Conservation (phyloP, 2,329 filamentous ascomycete genomes). For the Nannizzia gypsea region DNA sequence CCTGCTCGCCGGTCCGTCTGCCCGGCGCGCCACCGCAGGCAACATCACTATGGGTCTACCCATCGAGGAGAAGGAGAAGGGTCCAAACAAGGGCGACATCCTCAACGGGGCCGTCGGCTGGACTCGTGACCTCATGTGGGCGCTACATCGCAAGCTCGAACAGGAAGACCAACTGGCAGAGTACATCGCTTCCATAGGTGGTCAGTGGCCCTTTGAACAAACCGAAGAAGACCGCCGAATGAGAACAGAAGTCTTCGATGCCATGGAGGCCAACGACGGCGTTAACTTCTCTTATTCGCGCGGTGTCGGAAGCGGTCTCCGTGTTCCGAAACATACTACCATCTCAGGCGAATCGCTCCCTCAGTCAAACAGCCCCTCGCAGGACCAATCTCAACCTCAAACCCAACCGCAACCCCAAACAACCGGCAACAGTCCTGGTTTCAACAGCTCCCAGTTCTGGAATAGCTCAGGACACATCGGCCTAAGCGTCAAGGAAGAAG, state of each 20-base stretch:
- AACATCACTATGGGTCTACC: slow-evolving; percentile 89
- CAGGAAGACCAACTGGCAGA: slow-evolving; percentile 80
- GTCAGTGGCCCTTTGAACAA: slow-evolving; percentile 65
- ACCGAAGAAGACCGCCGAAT: slow-evolving; percentile 91
- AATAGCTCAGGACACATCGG: slow-evolving; percentile 41
- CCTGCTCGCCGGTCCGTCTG: slow-evolving; percentile 71
- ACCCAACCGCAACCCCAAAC: slow-evolving; percentile 22
- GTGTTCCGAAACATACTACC: slow-evolving; percentile 88
- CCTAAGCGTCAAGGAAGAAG: slow-evolving; percentile 82
- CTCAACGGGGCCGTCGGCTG: slow-evolving; percentile 94
- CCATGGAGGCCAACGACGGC: slow-evolving; percentile 67
- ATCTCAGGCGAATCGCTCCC: slow-evolving; percentile 64
- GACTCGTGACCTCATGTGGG: slow-evolving; percentile 97
- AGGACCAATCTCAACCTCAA: background rate
- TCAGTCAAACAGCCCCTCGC: slow-evolving; percentile 20
- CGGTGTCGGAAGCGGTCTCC: slow-evolving; percentile 67
- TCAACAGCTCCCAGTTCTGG: slow-evolving; percentile 44
- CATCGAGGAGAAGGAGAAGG: slow-evolving; percentile 94
- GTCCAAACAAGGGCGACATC: slow-evolving; percentile 97
- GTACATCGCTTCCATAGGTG: slow-evolving; percentile 58
- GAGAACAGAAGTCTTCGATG: slow-evolving; percentile 82
- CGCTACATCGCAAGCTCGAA: slow-evolving; percentile 76
- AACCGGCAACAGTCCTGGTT: slow-evolving; percentile 49
- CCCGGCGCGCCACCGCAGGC: slow-evolving; percentile 63
- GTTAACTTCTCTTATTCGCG: slow-evolving; percentile 75